A percentile compares a stretch with the other conserved stretches of the same genome.
Conservation (phyloP, 2,329 filamentous ascomycete genomes). For the Diplodia scrobiculata region DNA sequence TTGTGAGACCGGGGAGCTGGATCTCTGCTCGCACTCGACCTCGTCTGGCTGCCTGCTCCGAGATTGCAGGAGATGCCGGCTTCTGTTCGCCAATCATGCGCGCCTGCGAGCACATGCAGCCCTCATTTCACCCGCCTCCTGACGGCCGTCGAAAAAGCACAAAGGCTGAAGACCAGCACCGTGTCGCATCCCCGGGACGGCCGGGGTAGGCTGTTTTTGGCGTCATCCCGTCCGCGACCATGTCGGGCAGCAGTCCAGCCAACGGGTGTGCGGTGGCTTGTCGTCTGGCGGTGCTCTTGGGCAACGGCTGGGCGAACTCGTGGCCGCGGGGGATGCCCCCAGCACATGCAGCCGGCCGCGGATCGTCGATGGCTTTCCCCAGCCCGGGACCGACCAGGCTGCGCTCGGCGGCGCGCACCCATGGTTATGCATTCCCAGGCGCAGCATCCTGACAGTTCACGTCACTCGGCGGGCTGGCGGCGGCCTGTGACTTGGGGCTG, state of each 20-base stretch:
- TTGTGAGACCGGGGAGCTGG: conserved; percentile 17
- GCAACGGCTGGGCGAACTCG: conserved; percentile 1
- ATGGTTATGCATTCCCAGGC: neutral
- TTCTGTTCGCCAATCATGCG: conserved; percentile 21
- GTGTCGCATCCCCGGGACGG: conserved; percentile 10
- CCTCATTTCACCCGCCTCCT: conserved; percentile 18
- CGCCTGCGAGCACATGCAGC: neutral
- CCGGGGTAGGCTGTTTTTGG: conserved; percentile 1
- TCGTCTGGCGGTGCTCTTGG: neutral
- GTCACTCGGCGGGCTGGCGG: neutral
- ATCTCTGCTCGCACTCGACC: conserved; percentile 7
- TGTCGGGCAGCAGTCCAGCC: conserved; percentile 7
- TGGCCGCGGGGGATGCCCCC: conserved; percentile 7
- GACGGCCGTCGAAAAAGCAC: conserved; percentile 1
- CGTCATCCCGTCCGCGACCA: neutral
- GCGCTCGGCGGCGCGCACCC: neutral
- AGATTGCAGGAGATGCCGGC: conserved; percentile 27
- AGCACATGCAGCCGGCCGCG: conserved; percentile 12
- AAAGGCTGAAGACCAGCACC: conserved; percentile 11
- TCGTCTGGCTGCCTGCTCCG: conserved; percentile 9
- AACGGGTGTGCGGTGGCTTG: too few relatives aligned
- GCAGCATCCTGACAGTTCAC: conserved; percentile 4
- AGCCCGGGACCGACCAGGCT: conserved; percentile 6
- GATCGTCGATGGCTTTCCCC: conserved; percentile 20
- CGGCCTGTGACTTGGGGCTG: neutral